Evolutionary conservation across 768 basidiomycete species (phyloP), one percentile per base, ranked within the genome.

Genomic region (Dentipellis fragilis): DNA sequence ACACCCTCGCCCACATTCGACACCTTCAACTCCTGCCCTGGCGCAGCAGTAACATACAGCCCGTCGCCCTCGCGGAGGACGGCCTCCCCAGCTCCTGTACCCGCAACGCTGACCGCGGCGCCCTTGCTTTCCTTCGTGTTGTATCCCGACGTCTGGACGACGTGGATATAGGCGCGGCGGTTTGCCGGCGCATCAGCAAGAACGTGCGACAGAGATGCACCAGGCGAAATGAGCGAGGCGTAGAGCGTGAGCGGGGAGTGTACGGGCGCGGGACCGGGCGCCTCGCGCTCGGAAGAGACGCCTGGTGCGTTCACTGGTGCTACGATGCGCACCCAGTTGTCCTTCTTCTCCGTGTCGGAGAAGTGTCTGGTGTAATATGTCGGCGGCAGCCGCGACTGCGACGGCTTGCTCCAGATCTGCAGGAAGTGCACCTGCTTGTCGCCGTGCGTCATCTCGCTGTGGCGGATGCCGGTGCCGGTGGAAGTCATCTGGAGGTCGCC

Each of bases 401-500:
- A 69, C 19, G 85, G 85, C 11, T 72, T 39, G 1, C 76, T 77
- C 85, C 85, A 87, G 56, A 87, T 86, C 60, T 87, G 85, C 9
- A 85, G 73, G 71, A 86, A 87, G 66, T 86, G 76, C 4, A 75
- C 75, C 46, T 69, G 69, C 57, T 72, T 55, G 16, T 68, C 59
- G 23, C 80, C 79, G 65, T 85, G 65, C 9, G 74, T 76, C 64
- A 79, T 78, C 62, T 87, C 84, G 35, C 84, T 85, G 68, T 98
- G 94, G 0, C 82, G 76, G 63, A 98, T 94, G 5, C 95, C 95
- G 0, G 87, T 93, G 12, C 93, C 94, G 0, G 93, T 84, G 1
- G 87, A 90, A 2, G 93, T 93, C 74, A 95, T 81, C 69, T 97
- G 93, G 35, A 98, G 64, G 63, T 92, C 88, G 1, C 94, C 95